Conservation (phyloP, 2,329 filamentous ascomycete genomes). For the Neonectria coccinea region DNA sequence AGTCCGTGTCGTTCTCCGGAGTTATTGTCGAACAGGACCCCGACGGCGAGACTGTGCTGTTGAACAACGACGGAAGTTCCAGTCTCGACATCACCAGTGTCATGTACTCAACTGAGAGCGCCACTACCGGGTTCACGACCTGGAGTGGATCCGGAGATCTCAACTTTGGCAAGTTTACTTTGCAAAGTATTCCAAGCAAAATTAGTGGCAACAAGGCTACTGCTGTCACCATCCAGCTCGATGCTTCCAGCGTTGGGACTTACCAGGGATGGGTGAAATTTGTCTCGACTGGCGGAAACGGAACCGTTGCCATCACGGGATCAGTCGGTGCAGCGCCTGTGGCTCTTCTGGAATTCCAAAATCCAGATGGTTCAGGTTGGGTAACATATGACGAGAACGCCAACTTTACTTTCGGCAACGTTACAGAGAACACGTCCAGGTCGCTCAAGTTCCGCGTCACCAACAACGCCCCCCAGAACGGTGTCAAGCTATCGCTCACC, state of each 20-base stretch:
- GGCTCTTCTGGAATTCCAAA: constrained; percentile 67
- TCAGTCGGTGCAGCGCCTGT: constrained; percentile 61
- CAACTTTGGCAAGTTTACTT: constrained; percentile 60
- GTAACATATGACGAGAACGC: constrained; percentile 56
- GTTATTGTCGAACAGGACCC: constrained; percentile 58
- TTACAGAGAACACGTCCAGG: constrained; percentile 62
- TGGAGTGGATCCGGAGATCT: constrained; percentile 53
- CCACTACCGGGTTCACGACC: constrained; percentile 58
- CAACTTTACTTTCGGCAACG: constrained; percentile 67
- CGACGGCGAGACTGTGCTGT: constrained; percentile 57
- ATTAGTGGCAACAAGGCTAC: constrained; percentile 55
- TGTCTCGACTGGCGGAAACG: constrained; percentile 61
- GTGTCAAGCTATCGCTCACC: constrained; percentile 63
- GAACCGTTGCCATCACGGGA: constrained; percentile 60
- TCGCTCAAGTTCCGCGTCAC: constrained; percentile 64
- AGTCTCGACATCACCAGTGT: constrained; percentile 58
- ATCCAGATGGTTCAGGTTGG: constrained; percentile 63
- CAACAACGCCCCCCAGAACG: constrained; percentile 60
- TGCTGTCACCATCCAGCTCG: constrained; percentile 60
- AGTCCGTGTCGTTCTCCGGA: constrained; percentile 61
- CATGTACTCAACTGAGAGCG: constrained; percentile 56
- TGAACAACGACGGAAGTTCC: constrained; percentile 63
- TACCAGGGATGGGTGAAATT: constrained; percentile 63
- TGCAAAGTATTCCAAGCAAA: constrained; percentile 59
- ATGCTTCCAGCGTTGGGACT: constrained; percentile 59